phyloP scores from a whole-genome alignment of 23 red algal genomes.

The Gracilaria caudata region DNA sequence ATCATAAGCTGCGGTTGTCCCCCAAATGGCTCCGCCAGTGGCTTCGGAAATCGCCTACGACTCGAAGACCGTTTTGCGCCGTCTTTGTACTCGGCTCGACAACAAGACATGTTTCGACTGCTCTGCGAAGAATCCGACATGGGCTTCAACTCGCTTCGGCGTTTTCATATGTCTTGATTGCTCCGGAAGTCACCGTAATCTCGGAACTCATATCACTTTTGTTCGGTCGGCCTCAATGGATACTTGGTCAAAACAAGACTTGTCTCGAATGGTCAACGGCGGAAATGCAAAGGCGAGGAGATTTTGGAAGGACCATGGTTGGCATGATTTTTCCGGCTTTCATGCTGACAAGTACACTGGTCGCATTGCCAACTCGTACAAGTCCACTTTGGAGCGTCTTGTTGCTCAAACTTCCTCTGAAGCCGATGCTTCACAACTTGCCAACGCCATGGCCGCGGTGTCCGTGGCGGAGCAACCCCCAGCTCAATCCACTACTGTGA shows the following conservation, averaged over 20 bases:
- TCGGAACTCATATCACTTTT: slow-evolving; percentile 98
- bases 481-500: background rate
- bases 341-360: slow-evolving; percentile 63
- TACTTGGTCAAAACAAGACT: slow-evolving; percentile 83
- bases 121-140: slow-evolving; percentile 90
- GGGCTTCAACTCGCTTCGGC: slow-evolving; percentile 94
- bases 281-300: slow-evolving; percentile 36
- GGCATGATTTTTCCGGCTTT: slow-evolving; percentile 49
- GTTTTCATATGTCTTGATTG: slow-evolving; percentile 98
- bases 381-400: slow-evolving; percentile 23
- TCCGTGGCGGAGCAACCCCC: background rate
- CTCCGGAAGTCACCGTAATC: slow-evolving; percentile 85
- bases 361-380: slow-evolving; percentile 54
- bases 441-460: slow-evolving; percentile 9
- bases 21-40: slow-evolving; percentile 31
- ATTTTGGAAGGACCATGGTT: slow-evolving; percentile 60
- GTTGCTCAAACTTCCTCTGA: background rate
- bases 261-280: slow-evolving; percentile 80
- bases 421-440: background rate
- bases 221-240: slow-evolving; percentile 96
- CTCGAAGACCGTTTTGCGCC: slow-evolving; percentile 55
- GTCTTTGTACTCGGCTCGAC: slow-evolving; percentile 67
- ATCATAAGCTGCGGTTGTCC: background rate
- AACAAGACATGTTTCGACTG: slow-evolving; percentile 98
- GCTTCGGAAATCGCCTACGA: slow-evolving; percentile 65